Conservation (phyloP, 306 rosid genomes). For the Vicia faba region DNA sequence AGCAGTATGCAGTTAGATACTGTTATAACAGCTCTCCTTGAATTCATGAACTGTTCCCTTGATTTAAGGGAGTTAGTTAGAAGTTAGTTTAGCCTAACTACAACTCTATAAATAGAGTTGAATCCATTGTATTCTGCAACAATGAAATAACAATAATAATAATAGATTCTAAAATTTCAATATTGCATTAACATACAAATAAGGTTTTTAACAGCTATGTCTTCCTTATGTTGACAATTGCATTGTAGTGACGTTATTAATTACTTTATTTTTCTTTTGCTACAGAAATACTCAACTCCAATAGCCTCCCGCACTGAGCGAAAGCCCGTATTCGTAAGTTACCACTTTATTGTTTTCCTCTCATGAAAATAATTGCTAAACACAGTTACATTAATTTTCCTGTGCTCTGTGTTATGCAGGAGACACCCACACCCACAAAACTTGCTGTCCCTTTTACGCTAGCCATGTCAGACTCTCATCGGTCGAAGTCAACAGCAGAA, state of each 20-base stretch:
- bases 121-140: too few relatives aligned
- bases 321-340: conserved; percentile 71
- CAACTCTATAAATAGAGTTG: too few relatives aligned
- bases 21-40: too few relatives aligned
- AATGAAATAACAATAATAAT: too few relatives aligned
- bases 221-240: conserved; percentile 24
- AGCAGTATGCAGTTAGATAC: too few relatives aligned
- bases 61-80: too few relatives aligned
- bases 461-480: conserved; percentile 77
- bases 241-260: conserved; percentile 11
- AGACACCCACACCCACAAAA: conserved; percentile 91
- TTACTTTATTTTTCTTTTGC: conserved; percentile 33
- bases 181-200: conserved; percentile 6
- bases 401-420: conserved; percentile 56
- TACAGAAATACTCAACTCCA: conserved; percentile 72
- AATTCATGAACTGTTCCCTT: too few relatives aligned
- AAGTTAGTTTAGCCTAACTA: too few relatives aligned
- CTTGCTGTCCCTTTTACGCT: conserved; percentile 55
- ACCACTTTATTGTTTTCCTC: conserved; percentile 14
- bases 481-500: conserved; percentile 70
- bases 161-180: too few relatives aligned
- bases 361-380: conserved; percentile 10
- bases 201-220: conserved; percentile 1
- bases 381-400: conserved; percentile 12
- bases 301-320: conserved; percentile 56